phyloP scores from a whole-genome alignment of 139 green algal species.

The Chlamydomonas incerta region DNA sequence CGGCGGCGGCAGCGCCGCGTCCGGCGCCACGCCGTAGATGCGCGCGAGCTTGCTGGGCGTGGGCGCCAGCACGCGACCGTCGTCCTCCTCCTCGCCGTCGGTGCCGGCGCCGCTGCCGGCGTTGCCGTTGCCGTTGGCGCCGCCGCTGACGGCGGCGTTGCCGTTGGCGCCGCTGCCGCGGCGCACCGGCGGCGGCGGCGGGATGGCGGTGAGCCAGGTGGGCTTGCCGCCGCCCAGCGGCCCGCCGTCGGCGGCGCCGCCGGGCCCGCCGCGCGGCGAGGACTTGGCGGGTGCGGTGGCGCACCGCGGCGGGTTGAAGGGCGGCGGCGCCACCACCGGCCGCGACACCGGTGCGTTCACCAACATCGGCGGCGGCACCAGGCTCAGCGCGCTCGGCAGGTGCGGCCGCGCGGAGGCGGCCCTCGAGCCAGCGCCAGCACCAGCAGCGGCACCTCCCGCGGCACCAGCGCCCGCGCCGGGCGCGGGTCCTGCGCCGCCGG shows the following conservation, averaged over 20 bases:
- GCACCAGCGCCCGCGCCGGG: too few relatives aligned
- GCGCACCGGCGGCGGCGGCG: slow-evolving; percentile 19
- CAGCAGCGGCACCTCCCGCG: too few relatives aligned
- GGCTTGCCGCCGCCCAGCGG: slow-evolving; percentile 29
- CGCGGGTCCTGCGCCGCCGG: too few relatives aligned
- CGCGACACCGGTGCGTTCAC: not conserved
- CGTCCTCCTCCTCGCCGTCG: not conserved
- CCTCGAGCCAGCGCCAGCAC: too few relatives aligned
- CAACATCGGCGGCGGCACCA: slow-evolving; percentile 8
- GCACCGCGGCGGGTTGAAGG: slow-evolving; percentile 8
- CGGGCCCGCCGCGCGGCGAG: not conserved
- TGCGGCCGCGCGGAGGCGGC: too few relatives aligned
- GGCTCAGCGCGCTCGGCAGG: slow-evolving; percentile 1
- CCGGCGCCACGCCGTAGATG: slow-evolving; percentile 11
- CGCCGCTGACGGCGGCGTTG: not conserved
- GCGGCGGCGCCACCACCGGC: not conserved
- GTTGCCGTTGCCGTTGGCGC: not conserved
- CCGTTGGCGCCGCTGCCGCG: not conserved
- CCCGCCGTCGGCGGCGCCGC: not conserved
- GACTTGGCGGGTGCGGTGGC: not conserved
- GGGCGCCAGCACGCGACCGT: not conserved
- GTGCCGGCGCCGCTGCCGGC: not conserved
- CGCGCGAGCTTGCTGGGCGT: not conserved
- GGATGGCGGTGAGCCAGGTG: slow-evolving; percentile 4
- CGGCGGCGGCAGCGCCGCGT: not conserved